Percentiles rank a stretch among this genome's conserved stretches.
phyloP scores from a whole-genome alignment of 257 asterid genomes.

The Primulina eburnea region DNA sequence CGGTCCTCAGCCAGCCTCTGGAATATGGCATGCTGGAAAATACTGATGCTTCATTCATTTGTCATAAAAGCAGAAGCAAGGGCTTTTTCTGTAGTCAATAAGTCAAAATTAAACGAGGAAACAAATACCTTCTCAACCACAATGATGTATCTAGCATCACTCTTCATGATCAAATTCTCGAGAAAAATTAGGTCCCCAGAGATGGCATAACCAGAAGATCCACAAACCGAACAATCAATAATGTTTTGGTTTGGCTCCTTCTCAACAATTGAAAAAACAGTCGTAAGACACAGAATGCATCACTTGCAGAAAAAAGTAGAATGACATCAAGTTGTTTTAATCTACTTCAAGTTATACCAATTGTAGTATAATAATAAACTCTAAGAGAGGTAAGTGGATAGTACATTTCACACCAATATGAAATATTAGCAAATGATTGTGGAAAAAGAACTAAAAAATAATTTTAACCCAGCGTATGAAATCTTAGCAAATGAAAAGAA shows the following conservation, averaged over 20 bases:
- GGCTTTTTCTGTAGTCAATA: neutral
- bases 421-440: neutral
- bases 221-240: constrained; percentile 76
- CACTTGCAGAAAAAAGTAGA: neutral
- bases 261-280: constrained; percentile 20
- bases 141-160: constrained; percentile 85
- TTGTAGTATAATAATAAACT: neutral
- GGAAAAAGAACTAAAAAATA: neutral
- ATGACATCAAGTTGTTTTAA: neutral
- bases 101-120: constrained; percentile 11
- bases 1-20: constrained; percentile 93
- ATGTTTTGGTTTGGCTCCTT: constrained; percentile 76
- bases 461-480: constrained; percentile 2
- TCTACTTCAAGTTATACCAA: constrained; percentile 12
- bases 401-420: neutral
- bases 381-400: neutral
- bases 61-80: constrained; percentile 13
- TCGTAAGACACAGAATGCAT: constrained; percentile 16
- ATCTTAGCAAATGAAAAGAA: neutral
- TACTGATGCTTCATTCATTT: constrained; percentile 21
- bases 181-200: constrained; percentile 78
- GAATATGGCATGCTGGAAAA: constrained; percentile 85
- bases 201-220: constrained; percentile 86
- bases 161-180: constrained; percentile 55
- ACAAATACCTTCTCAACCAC: constrained; percentile 78